Conservation (phyloP, 371 early-diverging fungal genomes). For the Apophysomyces ossiformis region DNA sequence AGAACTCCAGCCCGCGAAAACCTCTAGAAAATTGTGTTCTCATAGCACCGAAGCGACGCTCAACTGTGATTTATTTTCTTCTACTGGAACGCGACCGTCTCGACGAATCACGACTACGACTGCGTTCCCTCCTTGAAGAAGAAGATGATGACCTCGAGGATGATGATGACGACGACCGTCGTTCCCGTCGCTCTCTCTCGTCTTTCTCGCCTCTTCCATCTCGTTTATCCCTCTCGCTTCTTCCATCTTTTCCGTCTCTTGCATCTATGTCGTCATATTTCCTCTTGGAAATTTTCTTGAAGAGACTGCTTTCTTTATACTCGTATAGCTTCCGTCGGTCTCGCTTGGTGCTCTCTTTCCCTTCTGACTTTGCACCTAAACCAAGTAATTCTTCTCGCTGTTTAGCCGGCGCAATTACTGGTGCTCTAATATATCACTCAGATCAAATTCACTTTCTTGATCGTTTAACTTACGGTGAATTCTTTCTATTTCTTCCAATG, state of each 20-base stretch:
- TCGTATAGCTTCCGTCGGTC: conserved; percentile 37
- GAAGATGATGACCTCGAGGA: background rate
- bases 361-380: conserved; percentile 73
- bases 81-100: conserved; percentile 4
- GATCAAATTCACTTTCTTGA: background rate
- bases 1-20: too few species aligned
- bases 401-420: conserved; percentile 45
- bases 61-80: background rate
- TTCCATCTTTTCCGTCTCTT: conserved; percentile 6
- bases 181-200: too few species aligned
- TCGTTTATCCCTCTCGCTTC: background rate
- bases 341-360: conserved; percentile 32
- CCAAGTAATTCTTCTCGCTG: conserved; percentile 76
- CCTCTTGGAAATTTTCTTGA: conserved; percentile 47
- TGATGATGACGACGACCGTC: background rate
- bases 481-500: conserved; percentile 58
- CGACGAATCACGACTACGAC: conserved; percentile 5
- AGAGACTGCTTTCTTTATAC: conserved; percentile 47
- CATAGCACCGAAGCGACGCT: too few species aligned
- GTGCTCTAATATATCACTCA: conserved; percentile 23
- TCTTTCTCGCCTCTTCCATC: conserved; percentile 3
- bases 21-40: too few species aligned
- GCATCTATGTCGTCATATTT: conserved; percentile 30
- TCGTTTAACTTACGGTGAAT: conserved; percentile 31
- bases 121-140: background rate